Conservation (phyloP, 2,329 filamentous ascomycete genomes). For the Setomelanomma holmii region DNA sequence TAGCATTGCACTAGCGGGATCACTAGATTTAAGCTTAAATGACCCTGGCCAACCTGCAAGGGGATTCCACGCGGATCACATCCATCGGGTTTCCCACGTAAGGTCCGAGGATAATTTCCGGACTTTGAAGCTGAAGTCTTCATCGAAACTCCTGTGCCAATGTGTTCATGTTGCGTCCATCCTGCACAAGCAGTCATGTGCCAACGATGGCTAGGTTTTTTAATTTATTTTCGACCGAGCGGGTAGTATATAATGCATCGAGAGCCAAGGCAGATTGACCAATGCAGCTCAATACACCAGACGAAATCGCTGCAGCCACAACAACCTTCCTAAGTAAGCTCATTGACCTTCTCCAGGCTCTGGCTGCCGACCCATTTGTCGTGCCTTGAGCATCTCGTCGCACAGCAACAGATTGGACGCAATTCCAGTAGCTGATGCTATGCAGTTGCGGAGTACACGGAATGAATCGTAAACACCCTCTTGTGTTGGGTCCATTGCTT, state of each 20-base stretch:
- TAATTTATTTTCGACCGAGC: constrained; percentile 4
- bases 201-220: not conserved
- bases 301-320: not conserved
- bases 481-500: constrained; percentile 93
- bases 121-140: no score
- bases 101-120: no score
- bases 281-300: no score
- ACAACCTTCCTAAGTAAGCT: not conserved
- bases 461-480: constrained; percentile 96
- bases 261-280: not conserved
- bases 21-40: constrained; percentile 29
- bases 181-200: not conserved
- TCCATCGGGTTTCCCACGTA: no score
- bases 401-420: constrained; percentile 94
- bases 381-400: constrained; percentile 95
- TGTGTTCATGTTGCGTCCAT: no score
- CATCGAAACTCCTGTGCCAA: no score
- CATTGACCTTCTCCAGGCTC: constrained; percentile 28
- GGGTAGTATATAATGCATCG: not conserved
- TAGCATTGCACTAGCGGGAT: constrained; percentile 13
- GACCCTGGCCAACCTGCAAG: constrained; percentile 1
- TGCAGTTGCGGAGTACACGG: constrained; percentile 89
- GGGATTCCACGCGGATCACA: no score
- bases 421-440: constrained; percentile 93
- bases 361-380: constrained; percentile 75